phyloP scores from a whole-genome alignment of 305 asterid species.

The Fraxinus albicans region DNA sequence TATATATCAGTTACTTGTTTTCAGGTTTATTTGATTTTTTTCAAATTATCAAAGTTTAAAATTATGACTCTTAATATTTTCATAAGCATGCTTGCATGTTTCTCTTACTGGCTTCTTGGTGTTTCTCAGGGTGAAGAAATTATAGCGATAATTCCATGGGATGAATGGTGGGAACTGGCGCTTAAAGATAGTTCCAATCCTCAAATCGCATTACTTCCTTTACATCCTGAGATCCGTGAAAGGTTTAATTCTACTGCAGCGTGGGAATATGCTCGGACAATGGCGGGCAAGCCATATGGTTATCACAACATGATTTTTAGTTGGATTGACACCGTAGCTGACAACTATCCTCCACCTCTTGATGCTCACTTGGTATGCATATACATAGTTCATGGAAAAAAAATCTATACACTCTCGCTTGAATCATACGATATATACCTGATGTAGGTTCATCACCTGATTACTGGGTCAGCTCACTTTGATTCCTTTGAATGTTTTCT shows the following conservation, averaged over 20 bases:
- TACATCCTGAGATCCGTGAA: conserved; percentile 82
- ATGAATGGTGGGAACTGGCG: conserved; percentile 91
- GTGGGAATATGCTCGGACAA: conserved; percentile 86
- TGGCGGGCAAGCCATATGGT: conserved; percentile 98
- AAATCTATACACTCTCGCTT: neutral
- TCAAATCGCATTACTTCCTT: conserved; percentile 81
- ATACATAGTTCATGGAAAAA: neutral
- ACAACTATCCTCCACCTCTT: conserved; percentile 93
- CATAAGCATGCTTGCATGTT: conserved; percentile 10
- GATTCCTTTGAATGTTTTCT: neutral
- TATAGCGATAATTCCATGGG: conserved; percentile 88
- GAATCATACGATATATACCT: neutral
- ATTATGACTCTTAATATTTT: neutral
- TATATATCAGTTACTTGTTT: conserved; percentile 1
- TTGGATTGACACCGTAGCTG: conserved; percentile 93
- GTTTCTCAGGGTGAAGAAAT: conserved; percentile 85
- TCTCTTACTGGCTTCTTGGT: conserved; percentile 15
- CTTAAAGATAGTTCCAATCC: conserved; percentile 92
- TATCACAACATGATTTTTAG: conserved; percentile 99
- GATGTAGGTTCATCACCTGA: neutral
- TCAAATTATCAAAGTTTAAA: neutral
- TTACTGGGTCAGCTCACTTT: neutral
- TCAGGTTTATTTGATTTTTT: neutral
- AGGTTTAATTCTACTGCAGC: conserved; percentile 78
- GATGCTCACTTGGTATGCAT: conserved; percentile 97